These are phyloP conservation scores for Metschnikowia continentalis DNA, from an alignment of 805 yeast genomes.

Conservation along the genomic window DNA sequence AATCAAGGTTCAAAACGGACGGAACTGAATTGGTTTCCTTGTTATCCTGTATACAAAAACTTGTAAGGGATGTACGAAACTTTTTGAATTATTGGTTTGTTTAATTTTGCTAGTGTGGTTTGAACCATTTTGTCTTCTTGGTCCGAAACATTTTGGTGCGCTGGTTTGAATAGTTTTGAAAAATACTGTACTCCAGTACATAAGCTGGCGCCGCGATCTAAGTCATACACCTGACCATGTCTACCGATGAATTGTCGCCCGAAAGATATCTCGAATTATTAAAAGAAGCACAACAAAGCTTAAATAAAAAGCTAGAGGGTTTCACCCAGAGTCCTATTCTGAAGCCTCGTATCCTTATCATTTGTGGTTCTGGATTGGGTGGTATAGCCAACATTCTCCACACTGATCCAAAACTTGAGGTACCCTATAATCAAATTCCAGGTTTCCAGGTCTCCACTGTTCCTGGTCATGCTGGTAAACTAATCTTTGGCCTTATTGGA, in stretches of 20 bases:
- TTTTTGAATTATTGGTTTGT: too few relatives aligned
- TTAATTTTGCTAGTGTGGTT: too few relatives aligned
- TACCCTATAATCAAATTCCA: slow-evolving; percentile 69
- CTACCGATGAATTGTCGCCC: slow-evolving; percentile 13
- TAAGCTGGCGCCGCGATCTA: neutral
- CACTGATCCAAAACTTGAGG: slow-evolving; percentile 39
- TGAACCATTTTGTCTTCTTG: too few relatives aligned
- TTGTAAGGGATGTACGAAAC: rapidly evolving
- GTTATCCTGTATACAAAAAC: rapidly evolving
- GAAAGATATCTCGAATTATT: slow-evolving; percentile 19
- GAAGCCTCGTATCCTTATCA: slow-evolving; percentile 65
- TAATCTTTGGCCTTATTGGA: slow-evolving; percentile 76
- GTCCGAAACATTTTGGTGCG: too few relatives aligned
- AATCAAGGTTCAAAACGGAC: too few relatives aligned
- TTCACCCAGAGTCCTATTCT: slow-evolving; percentile 12
- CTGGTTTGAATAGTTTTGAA: too few relatives aligned
- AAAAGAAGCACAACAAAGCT: slow-evolving; percentile 18
- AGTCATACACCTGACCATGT: neutral
- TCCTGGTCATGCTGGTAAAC: slow-evolving; percentile 82
- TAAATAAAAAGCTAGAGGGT: slow-evolving; percentile 12
- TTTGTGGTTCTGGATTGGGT: slow-evolving; percentile 94
- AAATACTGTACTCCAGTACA: neutral
- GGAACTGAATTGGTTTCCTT: too few relatives aligned
- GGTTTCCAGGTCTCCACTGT: slow-evolving; percentile 81
- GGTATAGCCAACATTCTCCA: slow-evolving; percentile 62